Evolutionary conservation across 129 eudicot species (phyloP).

Genomic region (Solidago caesia): DNA sequence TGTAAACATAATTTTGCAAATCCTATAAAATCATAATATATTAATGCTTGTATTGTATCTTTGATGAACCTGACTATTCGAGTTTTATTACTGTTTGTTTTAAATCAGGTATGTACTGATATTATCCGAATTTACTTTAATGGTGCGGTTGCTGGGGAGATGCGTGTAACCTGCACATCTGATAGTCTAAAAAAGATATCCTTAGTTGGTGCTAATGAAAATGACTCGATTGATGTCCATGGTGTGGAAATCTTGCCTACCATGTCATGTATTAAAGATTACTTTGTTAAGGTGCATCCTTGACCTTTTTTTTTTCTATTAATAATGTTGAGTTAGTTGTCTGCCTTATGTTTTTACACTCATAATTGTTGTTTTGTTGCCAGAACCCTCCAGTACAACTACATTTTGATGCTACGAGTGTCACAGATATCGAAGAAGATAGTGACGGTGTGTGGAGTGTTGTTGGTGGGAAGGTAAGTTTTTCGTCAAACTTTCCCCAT

Average conservation of each 20-base stretch:
- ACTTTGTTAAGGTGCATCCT: conserved; percentile 53
- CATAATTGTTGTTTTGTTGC: conserved; percentile 12
- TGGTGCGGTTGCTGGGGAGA: conserved; percentile 67
- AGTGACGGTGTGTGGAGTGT: conserved; percentile 81
- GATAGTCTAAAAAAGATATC: conserved; percentile 35
- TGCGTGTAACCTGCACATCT: conserved; percentile 32
- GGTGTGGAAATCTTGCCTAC: conserved; percentile 50
- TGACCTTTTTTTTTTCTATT: background rate
- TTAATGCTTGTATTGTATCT: conserved; percentile 6
- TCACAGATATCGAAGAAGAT: conserved; percentile 67
- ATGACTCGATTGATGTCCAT: conserved; percentile 42
- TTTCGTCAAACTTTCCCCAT: background rate
- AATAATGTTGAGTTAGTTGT: background rate
- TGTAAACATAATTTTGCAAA: background rate
- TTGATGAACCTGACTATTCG: conserved; percentile 1
- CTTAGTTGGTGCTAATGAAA: conserved; percentile 47
- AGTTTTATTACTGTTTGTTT: conserved; percentile 18
- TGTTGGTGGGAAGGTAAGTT: conserved; percentile 83
- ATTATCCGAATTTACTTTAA: conserved; percentile 48
- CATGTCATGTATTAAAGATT: conserved; percentile 41
- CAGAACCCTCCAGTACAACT: conserved; percentile 79
- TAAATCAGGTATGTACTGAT: conserved; percentile 56
- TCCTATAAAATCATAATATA: background rate
- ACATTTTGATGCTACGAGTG: conserved; percentile 58
- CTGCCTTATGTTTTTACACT: conserved; percentile 15